phyloP scores from a whole-genome alignment of 2,329 filamentous ascomycete genomes.

The Fonsecaea multimorphosa region DNA sequence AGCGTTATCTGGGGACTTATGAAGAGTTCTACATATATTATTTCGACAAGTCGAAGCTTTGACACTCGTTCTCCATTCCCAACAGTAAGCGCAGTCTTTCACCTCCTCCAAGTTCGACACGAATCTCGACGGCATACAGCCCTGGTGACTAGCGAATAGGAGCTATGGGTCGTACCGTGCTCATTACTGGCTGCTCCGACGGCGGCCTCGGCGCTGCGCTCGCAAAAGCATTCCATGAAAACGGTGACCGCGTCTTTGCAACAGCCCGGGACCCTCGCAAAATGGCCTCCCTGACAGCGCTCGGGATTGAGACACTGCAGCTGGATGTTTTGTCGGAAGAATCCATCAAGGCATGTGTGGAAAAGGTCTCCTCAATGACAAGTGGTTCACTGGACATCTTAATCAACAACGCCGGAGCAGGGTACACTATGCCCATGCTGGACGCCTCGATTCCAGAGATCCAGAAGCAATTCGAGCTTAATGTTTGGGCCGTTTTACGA shows the following conservation, averaged over 20 bases:
- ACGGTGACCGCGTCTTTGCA: constrained; percentile 48
- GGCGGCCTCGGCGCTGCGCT: constrained; percentile 52
- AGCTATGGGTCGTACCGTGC: constrained; percentile 6
- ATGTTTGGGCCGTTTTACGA: constrained; percentile 48
- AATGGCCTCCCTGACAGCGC: constrained; percentile 38
- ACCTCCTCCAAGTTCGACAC: too few relatives aligned
- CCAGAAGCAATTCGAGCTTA: constrained; percentile 49
- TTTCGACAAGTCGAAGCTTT: too few relatives aligned
- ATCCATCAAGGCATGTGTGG: constrained; percentile 42
- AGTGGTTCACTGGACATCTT: constrained; percentile 30
- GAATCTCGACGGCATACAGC: too few relatives aligned
- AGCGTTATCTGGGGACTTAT: too few relatives aligned
- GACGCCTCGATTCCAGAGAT: constrained; percentile 46
- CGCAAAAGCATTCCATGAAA: constrained; percentile 46
- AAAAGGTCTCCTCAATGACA: constrained; percentile 28
- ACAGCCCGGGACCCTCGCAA: constrained; percentile 49
- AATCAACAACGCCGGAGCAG: constrained; percentile 36
- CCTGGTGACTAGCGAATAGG: too few relatives aligned
- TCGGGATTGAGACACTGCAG: constrained; percentile 40
- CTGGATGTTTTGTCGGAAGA: constrained; percentile 43
- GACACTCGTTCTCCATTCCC: too few relatives aligned
- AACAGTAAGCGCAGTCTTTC: too few relatives aligned
- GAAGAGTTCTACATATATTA: too few relatives aligned
- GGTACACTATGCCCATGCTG: constrained; percentile 42
- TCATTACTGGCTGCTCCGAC: constrained; percentile 44